Evolutionary conservation across 192 early-diverging fungal genomes (phyloP).

Genomic region (Coemansia sp.): DNA sequence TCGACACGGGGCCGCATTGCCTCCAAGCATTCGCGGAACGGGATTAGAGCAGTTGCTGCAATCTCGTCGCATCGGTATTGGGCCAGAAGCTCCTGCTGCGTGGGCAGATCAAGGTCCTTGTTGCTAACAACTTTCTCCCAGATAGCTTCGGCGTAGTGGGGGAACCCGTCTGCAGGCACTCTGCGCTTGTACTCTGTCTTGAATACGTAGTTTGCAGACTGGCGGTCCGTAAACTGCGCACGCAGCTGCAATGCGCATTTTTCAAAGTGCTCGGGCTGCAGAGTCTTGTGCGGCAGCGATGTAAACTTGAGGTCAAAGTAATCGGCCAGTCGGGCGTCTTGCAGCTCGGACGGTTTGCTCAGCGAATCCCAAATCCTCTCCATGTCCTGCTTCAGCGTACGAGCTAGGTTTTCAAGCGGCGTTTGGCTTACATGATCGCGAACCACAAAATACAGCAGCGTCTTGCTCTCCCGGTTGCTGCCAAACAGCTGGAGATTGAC

Average conservation of each 20-base stretch:
- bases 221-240: conserved; percentile 71
- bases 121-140: conserved; percentile 97
- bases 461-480: conserved; percentile 79
- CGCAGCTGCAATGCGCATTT: conserved; percentile 64
- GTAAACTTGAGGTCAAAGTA: conserved; percentile 93
- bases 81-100: conserved; percentile 96
- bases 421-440: conserved; percentile 91
- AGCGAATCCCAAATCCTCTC: conserved; percentile 91
- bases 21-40: conserved; percentile 67
- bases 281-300: conserved; percentile 87
- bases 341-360: conserved; percentile 82
- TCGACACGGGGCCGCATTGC: conserved; percentile 71
- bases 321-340: conserved; percentile 71
- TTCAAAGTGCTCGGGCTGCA: conserved; percentile 84
- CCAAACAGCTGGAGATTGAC: conserved; percentile 98
- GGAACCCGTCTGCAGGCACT: conserved; percentile 96
- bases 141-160: conserved; percentile 85
- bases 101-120: conserved; percentile 95
- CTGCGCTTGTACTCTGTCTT: conserved; percentile 79
- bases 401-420: conserved; percentile 76
- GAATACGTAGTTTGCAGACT: conserved; percentile 79
- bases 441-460: conserved; percentile 93
- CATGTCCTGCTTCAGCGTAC: conserved; percentile 78
- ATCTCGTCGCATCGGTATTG: conserved; percentile 99
- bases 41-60: conserved; percentile 66